Percentiles rank a stretch among this genome's conserved stretches.
These are phyloP conservation scores for Elsinoe necatrix DNA, from an alignment of 2,329 filamentous ascomycete genomes.

Conservation along the genomic window DNA sequence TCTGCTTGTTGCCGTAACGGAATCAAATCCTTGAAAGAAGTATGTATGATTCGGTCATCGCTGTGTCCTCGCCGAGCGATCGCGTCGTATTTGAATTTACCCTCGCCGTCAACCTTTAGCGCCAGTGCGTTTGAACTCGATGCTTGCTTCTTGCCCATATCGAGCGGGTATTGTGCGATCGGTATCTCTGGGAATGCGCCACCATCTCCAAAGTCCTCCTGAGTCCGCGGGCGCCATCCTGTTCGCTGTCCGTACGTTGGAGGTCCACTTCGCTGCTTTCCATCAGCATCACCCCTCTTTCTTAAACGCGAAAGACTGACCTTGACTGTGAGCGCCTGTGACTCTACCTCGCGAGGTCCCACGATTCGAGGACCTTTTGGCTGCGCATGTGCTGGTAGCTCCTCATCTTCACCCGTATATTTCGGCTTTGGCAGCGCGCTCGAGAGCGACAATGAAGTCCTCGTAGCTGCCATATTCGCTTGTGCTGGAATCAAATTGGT, in stretches of 20 bases:
- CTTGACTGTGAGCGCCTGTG: slow-evolving; percentile 75
- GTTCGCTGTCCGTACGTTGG: slow-evolving; percentile 79
- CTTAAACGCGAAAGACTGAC: slow-evolving; percentile 33
- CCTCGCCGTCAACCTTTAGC: slow-evolving; percentile 83
- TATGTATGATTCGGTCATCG: slow-evolving; percentile 77
- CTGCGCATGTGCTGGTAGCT: slow-evolving; percentile 60
- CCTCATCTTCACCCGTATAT: slow-evolving; percentile 84
- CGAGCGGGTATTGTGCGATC: slow-evolving; percentile 88
- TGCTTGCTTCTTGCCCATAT: slow-evolving; percentile 76
- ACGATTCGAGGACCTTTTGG: slow-evolving; percentile 77
- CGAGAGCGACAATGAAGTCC: slow-evolving; percentile 53
- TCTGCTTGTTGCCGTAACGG: slow-evolving; percentile 87
- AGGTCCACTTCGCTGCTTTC: slow-evolving; percentile 60
- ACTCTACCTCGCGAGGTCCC: slow-evolving; percentile 68
- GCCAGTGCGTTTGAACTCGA: slow-evolving; percentile 75
- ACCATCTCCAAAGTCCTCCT: slow-evolving; percentile 92
- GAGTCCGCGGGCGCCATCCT: slow-evolving; percentile 81
- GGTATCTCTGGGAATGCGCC: slow-evolving; percentile 92
- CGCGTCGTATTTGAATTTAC: slow-evolving; percentile 93
- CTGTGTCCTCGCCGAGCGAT: slow-evolving; percentile 84
- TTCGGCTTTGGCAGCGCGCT: slow-evolving; percentile 79
- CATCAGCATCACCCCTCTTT: slow-evolving; percentile 15
- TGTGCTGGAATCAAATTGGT: background rate
- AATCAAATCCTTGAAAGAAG: slow-evolving; percentile 94
- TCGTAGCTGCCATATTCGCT: slow-evolving; percentile 53